Percentiles rank a stretch among this genome's conserved stretches.
Evolutionary conservation across 768 basidiomycete genomes (phyloP).

Genomic region (Lactarius indigo): DNA sequence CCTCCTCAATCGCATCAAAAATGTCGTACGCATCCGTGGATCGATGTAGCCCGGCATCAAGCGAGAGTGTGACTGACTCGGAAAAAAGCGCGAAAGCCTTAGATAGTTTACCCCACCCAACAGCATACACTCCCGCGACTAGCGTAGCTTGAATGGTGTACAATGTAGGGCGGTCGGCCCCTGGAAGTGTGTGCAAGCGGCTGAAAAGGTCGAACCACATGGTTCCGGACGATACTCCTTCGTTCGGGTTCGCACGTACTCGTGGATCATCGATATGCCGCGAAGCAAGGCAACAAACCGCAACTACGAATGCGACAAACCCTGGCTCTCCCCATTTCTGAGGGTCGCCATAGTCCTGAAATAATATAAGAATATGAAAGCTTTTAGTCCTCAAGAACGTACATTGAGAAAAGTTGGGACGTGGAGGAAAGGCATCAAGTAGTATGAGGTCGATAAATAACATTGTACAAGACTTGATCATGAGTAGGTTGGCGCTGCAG

Average conservation of each 20-base stretch:
- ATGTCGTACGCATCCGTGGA: conserved; percentile 81
- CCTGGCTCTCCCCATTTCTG: conserved; percentile 95
- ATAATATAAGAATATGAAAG: conserved; percentile 13
- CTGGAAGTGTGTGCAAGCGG: conserved; percentile 82
- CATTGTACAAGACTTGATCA: conserved; percentile 66
- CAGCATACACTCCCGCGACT: conserved; percentile 88
- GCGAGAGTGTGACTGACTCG: conserved; percentile 81
- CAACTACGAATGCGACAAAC: conserved; percentile 91
- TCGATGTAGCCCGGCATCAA: conserved; percentile 88
- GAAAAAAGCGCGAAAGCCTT: conserved; percentile 83
- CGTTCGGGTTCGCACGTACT: conserved; percentile 75
- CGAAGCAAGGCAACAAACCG: conserved; percentile 86
- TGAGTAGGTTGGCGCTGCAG: conserved; percentile 17
- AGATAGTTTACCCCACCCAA: conserved; percentile 85
- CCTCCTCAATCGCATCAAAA: conserved; percentile 87
- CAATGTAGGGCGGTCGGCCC: conserved; percentile 82
- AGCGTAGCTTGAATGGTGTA: conserved; percentile 92
- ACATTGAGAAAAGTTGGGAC: conserved; percentile 85
- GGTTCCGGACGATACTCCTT: conserved; percentile 85
- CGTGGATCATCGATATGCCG: conserved; percentile 91
- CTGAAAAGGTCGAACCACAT: conserved; percentile 90
- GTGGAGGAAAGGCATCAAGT: conserved; percentile 88
- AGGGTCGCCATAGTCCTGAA: conserved; percentile 87
- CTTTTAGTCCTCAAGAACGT: conserved; percentile 30
- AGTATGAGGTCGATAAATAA: conserved; percentile 90